Evolutionary conservation across 2,329 filamentous ascomycete genomes (phyloP), one percentile per base, ranked within the genome.

Genomic region (Plenodomus biglobosus): DNA sequence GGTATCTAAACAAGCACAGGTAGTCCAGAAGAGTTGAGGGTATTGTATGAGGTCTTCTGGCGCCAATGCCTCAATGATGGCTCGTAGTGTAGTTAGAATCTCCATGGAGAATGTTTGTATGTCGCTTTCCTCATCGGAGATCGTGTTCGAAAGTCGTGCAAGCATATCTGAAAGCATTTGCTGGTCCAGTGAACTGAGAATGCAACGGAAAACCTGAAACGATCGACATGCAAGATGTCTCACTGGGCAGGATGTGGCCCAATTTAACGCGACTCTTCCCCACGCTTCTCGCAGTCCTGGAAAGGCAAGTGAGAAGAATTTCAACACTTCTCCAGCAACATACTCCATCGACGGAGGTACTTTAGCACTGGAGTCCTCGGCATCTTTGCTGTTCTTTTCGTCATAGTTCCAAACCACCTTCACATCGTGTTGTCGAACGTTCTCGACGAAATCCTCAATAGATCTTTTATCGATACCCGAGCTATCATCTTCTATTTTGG

Each of bases 31-130:
- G 1, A 99, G 78, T 64, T 97, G 92, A 1, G 94, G 94, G 57
- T 96, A 96, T n/a, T 85, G 85, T 40, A 95, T 74, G 1, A 99
- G 79, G 66, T 92, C 87, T 32, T 87, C 82, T 0, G 87, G 80
- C 17, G 92, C 86, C 21, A 97, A 76, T 46, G 92, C 94, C 57
- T 85, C 82, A 48, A 99, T 95, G 38, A 99, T 87, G 0, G 91
- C 91, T 66, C 95, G 92, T 42, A 99, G 73, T 0, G 95, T 99
- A 0, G 92, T 96, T 44, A 99, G 74, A 48, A 99, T 97, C 68
- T 99, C 95, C 86, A 97, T 92, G 0, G 94, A 95, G 65, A 99
- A 99, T 0, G 91, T 92, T 64, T 96, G 90, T 44, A 96, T 95
- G 73, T 97, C 92, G 45, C 74, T 83, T 64, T 96, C 90, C 59